Percentiles rank a stretch among this genome's conserved stretches.
Conservation (phyloP, 2,329 filamentous ascomycete genomes). For the Colletotrichum chrysophilum region DNA sequence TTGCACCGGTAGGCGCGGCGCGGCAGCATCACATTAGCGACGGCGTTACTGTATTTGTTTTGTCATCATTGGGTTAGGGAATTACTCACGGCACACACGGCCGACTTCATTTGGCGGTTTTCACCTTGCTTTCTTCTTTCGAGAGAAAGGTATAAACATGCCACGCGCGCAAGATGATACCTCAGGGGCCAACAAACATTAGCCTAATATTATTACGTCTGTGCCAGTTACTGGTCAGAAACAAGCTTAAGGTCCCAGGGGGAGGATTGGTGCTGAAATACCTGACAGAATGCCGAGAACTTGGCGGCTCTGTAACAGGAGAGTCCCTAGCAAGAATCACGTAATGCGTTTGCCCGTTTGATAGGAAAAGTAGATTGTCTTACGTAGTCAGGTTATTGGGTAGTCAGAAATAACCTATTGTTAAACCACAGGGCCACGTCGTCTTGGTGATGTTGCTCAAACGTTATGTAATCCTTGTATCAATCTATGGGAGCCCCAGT, state of each 20-base stretch:
- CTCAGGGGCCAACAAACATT: neutral
- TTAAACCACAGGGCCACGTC: neutral
- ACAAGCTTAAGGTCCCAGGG: neutral
- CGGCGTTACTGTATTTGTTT: constrained; percentile 35
- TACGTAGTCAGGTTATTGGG: neutral
- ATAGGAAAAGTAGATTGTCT: neutral
- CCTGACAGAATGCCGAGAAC: neutral
- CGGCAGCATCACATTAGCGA: constrained; percentile 39
- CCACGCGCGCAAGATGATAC: constrained; percentile 1
- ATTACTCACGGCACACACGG: neutral
- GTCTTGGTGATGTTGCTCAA: neutral
- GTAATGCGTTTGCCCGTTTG: neutral
- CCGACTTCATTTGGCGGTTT: neutral
- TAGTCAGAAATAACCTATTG: neutral
- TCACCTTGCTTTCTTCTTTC: neutral
- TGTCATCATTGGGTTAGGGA: neutral
- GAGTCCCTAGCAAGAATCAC: neutral
- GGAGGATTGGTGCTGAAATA: neutral
- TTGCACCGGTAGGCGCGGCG: constrained; percentile 13
- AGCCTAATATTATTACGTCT: constrained; percentile 10
- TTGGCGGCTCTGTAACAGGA: neutral
- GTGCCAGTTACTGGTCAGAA: neutral
- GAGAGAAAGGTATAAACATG: neutral
- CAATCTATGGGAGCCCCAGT: neutral
- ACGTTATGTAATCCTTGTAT: neutral